Evolutionary conservation across 2,329 filamentous ascomycete genomes (phyloP), one percentile per base, ranked within the genome.

Genomic region (Emmonsia crescens): DNA sequence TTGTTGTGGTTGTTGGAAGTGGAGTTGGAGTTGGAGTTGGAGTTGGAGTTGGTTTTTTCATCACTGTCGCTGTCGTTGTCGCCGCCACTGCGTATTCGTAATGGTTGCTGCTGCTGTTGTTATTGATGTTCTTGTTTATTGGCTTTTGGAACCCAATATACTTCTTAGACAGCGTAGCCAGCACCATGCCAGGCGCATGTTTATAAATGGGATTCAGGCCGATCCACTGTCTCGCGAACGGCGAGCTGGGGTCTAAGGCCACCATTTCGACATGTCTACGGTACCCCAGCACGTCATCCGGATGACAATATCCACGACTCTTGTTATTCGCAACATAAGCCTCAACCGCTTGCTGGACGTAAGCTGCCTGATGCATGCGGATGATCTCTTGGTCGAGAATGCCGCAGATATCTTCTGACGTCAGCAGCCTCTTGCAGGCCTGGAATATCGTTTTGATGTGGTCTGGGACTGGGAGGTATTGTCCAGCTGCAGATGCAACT

Each of bases 391-490:
- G 65, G 40, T 74, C 68, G 38, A 72, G 65, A 3, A 63, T 40
- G 27, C 62, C 63, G 57, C 71, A 74, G 16, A 76, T 62, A 9
- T 56, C 58, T 0, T 68, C 65, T 2, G 67, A 67, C 31, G 72
- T 69, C 14, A 77, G 66, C 5, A 70, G 61, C 3, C 69, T 64
- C 56, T 73, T 75, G 66, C 70, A 75, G 1, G 68, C 59, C 6
- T 70, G 64, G 24, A 75, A 65, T 29, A 77, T 71, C 44, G 69
- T 69, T 60, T 68, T 69, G 55, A 76, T 64, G 60, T 74, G 73
- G n/a, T 61, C 61, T 2, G 72, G 66, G n/a, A 73, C 72, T 2
- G 74, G 74, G 19, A 75, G 68, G 29, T 57, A 61, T 5, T 44
- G 52, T 24, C 24, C 55, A 16, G 24, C 24, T 8, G 38, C 21